These are phyloP conservation scores for Nepenthes gracilis DNA, from an alignment of 148 eudicot genomes.

Conservation along the genomic window DNA sequence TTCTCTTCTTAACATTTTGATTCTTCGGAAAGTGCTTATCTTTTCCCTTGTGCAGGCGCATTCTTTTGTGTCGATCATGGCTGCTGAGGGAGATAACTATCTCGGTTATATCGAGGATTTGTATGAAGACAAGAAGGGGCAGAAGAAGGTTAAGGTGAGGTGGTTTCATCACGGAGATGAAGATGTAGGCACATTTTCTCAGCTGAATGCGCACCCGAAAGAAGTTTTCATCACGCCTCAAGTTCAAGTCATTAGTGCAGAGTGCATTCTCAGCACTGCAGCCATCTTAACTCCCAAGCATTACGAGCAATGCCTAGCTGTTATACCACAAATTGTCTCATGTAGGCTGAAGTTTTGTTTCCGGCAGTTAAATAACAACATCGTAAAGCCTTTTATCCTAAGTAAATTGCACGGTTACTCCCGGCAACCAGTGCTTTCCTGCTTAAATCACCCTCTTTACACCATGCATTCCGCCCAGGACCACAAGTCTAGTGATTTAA, in stretches of 20 bases:
- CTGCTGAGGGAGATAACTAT: slow-evolving; percentile 11
- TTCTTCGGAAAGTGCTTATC: background rate
- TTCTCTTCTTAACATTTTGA: background rate
- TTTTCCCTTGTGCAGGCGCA: slow-evolving; percentile 7
- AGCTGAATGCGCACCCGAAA: slow-evolving; percentile 12
- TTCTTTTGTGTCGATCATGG: slow-evolving; percentile 19
- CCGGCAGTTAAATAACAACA: slow-evolving; percentile 15
- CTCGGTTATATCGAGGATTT: slow-evolving; percentile 20
- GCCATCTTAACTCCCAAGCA: slow-evolving; percentile 17
- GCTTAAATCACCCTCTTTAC: slow-evolving; percentile 14
- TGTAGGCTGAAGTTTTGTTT: slow-evolving; percentile 8
- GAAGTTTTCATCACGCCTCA: slow-evolving; percentile 21
- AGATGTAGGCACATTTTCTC: slow-evolving; percentile 2
- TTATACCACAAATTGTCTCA: slow-evolving; percentile 4
- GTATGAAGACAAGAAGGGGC: slow-evolving; percentile 18
- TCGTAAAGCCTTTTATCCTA: slow-evolving; percentile 11
- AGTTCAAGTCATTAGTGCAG: slow-evolving; percentile 15
- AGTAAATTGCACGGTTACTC: slow-evolving; percentile 14
- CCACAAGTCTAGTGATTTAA: slow-evolving; percentile 6
- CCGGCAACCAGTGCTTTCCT: slow-evolving; percentile 14
- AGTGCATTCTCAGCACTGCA: slow-evolving; percentile 15
- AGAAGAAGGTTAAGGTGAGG: slow-evolving; percentile 18
- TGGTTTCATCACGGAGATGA: slow-evolving; percentile 15
- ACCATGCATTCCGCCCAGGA: slow-evolving; percentile 1
- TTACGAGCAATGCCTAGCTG: slow-evolving; percentile 13